phyloP scores from a whole-genome alignment of 2,329 filamentous ascomycete genomes.

The Aspergillus unguis region DNA sequence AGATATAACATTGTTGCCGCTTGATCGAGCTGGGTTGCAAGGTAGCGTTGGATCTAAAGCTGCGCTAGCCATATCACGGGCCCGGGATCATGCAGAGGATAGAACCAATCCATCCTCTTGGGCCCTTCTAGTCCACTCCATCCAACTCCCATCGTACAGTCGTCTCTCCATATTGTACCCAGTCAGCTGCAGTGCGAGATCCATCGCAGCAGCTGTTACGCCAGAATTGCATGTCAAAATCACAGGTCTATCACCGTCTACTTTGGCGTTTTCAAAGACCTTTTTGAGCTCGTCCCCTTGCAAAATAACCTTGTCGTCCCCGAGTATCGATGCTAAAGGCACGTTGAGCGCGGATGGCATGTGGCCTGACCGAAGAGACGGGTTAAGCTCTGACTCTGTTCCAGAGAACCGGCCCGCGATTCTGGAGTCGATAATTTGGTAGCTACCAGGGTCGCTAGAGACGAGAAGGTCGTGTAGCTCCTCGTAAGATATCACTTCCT shows the following conservation, averaged over 20 bases:
- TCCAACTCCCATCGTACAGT: conserved; percentile 34
- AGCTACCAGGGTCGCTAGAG: neutral
- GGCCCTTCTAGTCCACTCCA: conserved; percentile 26
- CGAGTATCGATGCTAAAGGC: conserved; percentile 22
- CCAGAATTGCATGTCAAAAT: conserved; percentile 32
- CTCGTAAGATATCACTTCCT: conserved; percentile 16
- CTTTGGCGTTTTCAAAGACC: conserved; percentile 18
- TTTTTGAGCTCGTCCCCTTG: conserved; percentile 9
- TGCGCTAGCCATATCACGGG: too few relatives aligned
- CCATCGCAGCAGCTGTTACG: conserved; percentile 28
- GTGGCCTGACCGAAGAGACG: conserved; percentile 21
- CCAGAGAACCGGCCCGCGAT: conserved; percentile 21
- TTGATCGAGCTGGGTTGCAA: too few relatives aligned
- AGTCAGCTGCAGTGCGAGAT: conserved; percentile 20
- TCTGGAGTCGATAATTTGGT: conserved; percentile 24
- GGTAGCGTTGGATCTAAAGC: too few relatives aligned
- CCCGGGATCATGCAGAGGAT: neutral
- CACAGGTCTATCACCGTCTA: conserved; percentile 11
- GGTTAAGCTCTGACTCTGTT: conserved; percentile 14
- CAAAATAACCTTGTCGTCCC: conserved; percentile 11
- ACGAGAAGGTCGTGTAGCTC: conserved; percentile 13
- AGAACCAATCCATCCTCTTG: neutral
- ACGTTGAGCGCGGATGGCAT: conserved; percentile 28
- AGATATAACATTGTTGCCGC: too few relatives aligned
- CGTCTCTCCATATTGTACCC: conserved; percentile 19